Conservation (phyloP, 306 rosid genomes). For the Rubus idaeus region DNA sequence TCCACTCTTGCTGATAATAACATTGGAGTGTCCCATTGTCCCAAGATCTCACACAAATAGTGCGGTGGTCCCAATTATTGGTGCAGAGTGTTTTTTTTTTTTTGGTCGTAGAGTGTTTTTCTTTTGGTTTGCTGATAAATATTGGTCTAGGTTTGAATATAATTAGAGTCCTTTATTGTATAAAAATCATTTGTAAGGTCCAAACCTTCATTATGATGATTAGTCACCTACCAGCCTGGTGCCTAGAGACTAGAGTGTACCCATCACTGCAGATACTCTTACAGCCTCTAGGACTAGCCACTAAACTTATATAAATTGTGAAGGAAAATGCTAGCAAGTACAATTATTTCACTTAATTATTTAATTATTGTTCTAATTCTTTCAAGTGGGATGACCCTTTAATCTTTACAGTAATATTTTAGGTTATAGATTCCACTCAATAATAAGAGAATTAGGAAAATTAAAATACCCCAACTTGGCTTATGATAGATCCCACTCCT, state of each 20-base stretch:
- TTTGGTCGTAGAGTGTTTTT: not conserved
- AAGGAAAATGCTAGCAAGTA: not conserved
- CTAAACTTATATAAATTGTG: not conserved
- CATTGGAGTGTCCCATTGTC: not conserved
- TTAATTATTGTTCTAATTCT: not conserved
- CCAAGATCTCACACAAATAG: conserved; percentile 3
- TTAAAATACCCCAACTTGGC: not conserved
- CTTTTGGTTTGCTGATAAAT: not conserved
- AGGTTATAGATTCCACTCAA: conserved; percentile 10
- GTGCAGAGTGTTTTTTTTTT: not conserved
- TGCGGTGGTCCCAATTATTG: conserved; percentile 11
- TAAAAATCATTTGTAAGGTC: not conserved
- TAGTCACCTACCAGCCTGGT: not conserved
- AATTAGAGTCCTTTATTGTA: not conserved
- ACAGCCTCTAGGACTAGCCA: not conserved
- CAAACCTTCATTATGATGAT: not conserved
- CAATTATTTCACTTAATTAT: not conserved
- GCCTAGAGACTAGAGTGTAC: not conserved
- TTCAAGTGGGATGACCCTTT: conserved; percentile 10
- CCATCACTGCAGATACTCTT: not conserved
- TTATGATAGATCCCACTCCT: conserved; percentile 18
- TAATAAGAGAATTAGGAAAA: conserved; percentile 1
- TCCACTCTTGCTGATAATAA: not conserved
- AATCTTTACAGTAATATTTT: not conserved
- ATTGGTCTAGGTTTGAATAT: not conserved